A percentile compares a stretch with the other conserved stretches of the same genome.
Conservation (phyloP, 2,329 filamentous ascomycete species). For the Trichoderma pleuroti region DNA sequence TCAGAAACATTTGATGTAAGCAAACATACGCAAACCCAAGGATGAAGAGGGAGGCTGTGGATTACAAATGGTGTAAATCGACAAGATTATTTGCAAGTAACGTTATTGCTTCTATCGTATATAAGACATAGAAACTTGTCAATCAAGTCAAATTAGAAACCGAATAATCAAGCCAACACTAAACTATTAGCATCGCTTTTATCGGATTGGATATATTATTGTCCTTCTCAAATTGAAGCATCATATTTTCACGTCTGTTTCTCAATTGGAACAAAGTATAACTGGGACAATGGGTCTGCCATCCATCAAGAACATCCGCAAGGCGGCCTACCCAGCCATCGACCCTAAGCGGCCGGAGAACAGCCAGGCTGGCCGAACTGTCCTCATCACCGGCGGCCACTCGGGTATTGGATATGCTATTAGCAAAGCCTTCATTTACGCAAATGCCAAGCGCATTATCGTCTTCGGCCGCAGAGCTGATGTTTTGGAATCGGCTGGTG, state of each 20-base stretch:
- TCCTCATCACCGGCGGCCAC: not conserved
- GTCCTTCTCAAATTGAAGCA: fast-evolving
- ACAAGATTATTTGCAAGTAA: not conserved
- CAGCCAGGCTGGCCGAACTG: not conserved
- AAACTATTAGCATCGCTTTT: not conserved
- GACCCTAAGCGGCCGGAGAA: not conserved
- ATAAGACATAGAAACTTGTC: not conserved
- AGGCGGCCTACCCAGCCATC: not conserved
- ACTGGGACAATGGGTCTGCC: not conserved
- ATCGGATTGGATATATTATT: not conserved
- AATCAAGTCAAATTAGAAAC: no score
- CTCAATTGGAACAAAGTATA: not conserved
- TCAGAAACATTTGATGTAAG: not conserved
- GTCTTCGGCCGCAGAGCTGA: not conserved
- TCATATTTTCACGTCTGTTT: not conserved
- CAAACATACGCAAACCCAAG: not conserved
- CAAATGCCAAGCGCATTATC: not conserved
- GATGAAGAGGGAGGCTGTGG: not conserved
- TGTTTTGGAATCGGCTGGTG: not conserved
- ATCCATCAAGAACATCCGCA: not conserved
- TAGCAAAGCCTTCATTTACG: not conserved
- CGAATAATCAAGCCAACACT: not conserved
- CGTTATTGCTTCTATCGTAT: not conserved
- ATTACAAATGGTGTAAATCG: not conserved
- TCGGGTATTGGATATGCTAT: not conserved